A percentile compares a stretch with the other conserved stretches of the same genome.
phyloP scores from a whole-genome alignment of 2,329 filamentous ascomycete species.

The Fragosphaeria purpurea region DNA sequence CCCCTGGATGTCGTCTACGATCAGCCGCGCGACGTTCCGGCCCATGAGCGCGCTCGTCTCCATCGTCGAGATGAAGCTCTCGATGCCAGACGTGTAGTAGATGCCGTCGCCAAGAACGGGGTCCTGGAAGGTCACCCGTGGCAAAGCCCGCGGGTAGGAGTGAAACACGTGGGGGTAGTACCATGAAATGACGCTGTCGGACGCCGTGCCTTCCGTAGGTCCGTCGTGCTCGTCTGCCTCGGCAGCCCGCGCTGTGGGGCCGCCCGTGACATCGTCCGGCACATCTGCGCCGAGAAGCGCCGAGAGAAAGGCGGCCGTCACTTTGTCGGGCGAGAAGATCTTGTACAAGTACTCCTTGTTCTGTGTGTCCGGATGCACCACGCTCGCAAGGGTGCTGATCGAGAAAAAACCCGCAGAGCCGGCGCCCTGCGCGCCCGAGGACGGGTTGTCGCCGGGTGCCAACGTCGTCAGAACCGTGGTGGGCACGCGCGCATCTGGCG shows the following conservation, averaged over 20 bases:
- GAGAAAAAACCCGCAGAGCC: conserved; percentile 77
- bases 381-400: conserved; percentile 60
- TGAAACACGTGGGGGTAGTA: conserved; percentile 68
- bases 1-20: conserved; percentile 44
- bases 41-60: conserved; percentile 92
- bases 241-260: conserved; percentile 26
- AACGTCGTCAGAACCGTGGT: conserved; percentile 77
- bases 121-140: conserved; percentile 79
- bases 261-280: conserved; percentile 28
- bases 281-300: conserved; percentile 39
- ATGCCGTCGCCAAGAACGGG: conserved; percentile 55
- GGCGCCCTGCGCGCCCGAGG: conserved; percentile 44
- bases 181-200: conserved; percentile 54
- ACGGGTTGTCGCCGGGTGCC: conserved; percentile 42
- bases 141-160: conserved; percentile 77
- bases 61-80: conserved; percentile 95
- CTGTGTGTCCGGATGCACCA: conserved; percentile 49
- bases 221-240: conserved; percentile 22
- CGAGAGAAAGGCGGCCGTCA: conserved; percentile 44
- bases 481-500: conserved; percentile 49
- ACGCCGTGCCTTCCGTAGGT: conserved; percentile 20
- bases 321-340: conserved; percentile 48
- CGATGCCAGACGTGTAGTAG: conserved; percentile 68
- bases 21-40: conserved; percentile 66
- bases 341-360: conserved; percentile 52